Evolutionary conservation across 2,329 filamentous ascomycete species (phyloP).

Genomic region (Cylindrodendrum hubeiense): DNA sequence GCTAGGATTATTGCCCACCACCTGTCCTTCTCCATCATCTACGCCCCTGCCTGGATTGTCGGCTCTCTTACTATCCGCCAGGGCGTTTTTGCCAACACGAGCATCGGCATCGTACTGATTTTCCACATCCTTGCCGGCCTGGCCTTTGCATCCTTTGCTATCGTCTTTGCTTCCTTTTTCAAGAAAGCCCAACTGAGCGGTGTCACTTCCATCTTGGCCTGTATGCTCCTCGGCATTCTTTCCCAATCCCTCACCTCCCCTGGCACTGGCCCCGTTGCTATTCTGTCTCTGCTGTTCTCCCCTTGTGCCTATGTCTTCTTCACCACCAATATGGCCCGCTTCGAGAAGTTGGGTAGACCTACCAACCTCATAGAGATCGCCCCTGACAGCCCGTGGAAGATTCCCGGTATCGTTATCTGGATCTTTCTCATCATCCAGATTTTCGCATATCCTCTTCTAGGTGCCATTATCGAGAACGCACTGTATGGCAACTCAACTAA

Average conservation of each 20-base stretch:
- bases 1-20: conserved; percentile 85
- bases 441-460: conserved; percentile 80
- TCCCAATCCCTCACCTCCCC: conserved; percentile 79
- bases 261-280: conserved; percentile 72
- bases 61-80: conserved; percentile 74
- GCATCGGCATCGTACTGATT: conserved; percentile 74
- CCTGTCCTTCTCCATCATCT: conserved; percentile 82
- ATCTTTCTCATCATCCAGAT: conserved; percentile 83
- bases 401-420: conserved; percentile 83
- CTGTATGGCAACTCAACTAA: conserved; percentile 81
- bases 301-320: conserved; percentile 92
- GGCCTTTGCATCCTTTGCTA: conserved; percentile 82
- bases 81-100: conserved; percentile 76
- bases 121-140: conserved; percentile 84
- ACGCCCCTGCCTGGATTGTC: conserved; percentile 85
- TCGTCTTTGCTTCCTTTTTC: conserved; percentile 87
- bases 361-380: conserved; percentile 73
- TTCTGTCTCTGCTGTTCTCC: conserved; percentile 83
- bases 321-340: conserved; percentile 80
- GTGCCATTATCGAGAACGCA: conserved; percentile 77
- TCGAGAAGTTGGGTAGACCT: conserved; percentile 71
- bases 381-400: conserved; percentile 73
- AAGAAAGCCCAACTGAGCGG: conserved; percentile 89
- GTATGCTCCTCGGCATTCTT: conserved; percentile 82
- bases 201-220: conserved; percentile 79